Evolutionary conservation across 441 rosid genomes (phyloP).

Genomic region (Pelargonium fulgidum): DNA sequence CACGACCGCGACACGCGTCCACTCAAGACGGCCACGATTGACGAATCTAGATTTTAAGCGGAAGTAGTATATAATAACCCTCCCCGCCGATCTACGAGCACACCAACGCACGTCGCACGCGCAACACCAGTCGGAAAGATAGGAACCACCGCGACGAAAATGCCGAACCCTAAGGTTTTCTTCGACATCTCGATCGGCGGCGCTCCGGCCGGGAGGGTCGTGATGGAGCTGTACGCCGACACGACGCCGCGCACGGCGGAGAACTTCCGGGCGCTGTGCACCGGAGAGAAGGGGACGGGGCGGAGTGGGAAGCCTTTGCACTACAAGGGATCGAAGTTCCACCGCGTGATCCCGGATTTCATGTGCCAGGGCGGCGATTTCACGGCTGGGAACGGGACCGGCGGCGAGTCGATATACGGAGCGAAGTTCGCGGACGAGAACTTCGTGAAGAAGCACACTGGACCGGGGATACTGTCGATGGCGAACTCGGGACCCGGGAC

Average conservation of each 20-base stretch:
- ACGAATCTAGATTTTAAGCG: background rate
- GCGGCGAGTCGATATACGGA: constrained; percentile 1
- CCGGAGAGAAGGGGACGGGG: constrained; percentile 1
- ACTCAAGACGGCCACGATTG: background rate
- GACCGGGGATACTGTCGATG: background rate
- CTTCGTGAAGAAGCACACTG: background rate
- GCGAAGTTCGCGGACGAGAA: background rate
- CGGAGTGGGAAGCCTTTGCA: constrained; percentile 12
- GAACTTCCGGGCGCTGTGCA: constrained; percentile 16
- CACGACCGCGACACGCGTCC: background rate
- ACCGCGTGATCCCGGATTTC: constrained; percentile 18
- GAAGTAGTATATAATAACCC: background rate
- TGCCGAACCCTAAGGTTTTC: constrained; percentile 18
- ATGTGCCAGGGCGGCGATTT: background rate
- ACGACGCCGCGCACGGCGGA: constrained; percentile 17
- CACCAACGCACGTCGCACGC: background rate
- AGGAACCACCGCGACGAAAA: background rate
- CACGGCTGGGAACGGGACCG: background rate
- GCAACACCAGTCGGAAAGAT: background rate
- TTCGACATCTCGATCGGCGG: constrained; percentile 16
- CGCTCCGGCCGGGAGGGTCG: constrained; percentile 1
- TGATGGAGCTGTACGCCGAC: constrained; percentile 18
- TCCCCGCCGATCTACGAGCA: background rate
- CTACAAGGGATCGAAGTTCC: constrained; percentile 19
- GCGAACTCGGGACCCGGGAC: constrained; percentile 2